Percentiles rank a stretch among this genome's conserved stretches.
Conservation (phyloP, 805 yeast species). For the Metschnikowia colocasiae region DNA sequence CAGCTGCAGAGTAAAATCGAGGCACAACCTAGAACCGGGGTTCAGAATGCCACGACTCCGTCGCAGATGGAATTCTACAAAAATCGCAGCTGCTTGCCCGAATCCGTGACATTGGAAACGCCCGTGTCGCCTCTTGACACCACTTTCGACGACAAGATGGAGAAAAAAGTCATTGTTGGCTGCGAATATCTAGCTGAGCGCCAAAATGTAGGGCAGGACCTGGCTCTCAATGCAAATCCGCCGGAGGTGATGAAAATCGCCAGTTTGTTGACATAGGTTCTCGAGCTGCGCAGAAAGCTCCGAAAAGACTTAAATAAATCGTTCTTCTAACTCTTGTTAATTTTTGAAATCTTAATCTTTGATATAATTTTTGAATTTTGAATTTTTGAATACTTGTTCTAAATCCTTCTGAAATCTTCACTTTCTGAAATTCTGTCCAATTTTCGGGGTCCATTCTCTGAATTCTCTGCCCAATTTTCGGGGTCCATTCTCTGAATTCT, state of each 20-base stretch:
- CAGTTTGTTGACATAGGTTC: background rate
- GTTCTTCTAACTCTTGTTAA: background rate
- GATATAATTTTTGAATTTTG: too few relatives aligned
- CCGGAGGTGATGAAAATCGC: slow-evolving; percentile 3
- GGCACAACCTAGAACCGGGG: background rate
- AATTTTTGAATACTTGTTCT: too few relatives aligned
- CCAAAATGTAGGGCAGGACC: background rate
- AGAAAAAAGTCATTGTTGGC: background rate
- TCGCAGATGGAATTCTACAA: background rate
- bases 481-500: too few relatives aligned
- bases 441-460: too few relatives aligned
- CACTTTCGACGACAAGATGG: background rate
- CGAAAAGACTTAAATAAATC: background rate
- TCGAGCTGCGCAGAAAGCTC: background rate
- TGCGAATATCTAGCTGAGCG: background rate
- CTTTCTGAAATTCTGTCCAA: too few relatives aligned
- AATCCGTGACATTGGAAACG: background rate
- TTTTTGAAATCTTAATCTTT: too few relatives aligned
- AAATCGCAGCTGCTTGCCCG: background rate
- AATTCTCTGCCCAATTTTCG: too few relatives aligned
- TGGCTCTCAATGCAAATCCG: background rate
- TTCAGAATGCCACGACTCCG: background rate
- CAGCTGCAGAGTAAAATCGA: slow-evolving; percentile 1
- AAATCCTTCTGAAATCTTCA: too few relatives aligned
- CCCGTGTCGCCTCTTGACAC: background rate